Evolutionary conservation across 768 basidiomycete genomes (phyloP).

Genomic region (Coprinopsis sp.): DNA sequence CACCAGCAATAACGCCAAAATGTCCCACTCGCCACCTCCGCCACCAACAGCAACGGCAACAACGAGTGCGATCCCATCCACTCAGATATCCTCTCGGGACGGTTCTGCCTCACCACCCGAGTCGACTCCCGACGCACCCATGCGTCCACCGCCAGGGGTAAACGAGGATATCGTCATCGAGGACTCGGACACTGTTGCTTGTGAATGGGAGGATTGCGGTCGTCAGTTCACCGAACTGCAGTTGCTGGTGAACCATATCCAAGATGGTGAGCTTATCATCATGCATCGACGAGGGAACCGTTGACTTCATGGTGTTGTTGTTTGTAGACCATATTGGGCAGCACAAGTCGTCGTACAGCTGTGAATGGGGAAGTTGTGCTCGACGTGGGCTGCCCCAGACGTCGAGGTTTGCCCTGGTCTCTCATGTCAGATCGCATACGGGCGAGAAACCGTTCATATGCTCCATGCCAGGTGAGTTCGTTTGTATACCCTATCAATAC

Average conservation of each 20-base stretch:
- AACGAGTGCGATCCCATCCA: too few relatives aligned
- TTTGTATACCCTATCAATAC: slow-evolving; percentile 8
- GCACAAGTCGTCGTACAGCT: slow-evolving; percentile 81
- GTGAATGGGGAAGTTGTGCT: slow-evolving; percentile 83
- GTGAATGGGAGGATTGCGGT: slow-evolving; percentile 83
- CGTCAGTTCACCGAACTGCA: slow-evolving; percentile 67
- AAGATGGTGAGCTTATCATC: slow-evolving; percentile 52
- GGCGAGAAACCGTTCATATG: slow-evolving; percentile 94
- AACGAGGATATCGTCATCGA: too few relatives aligned
- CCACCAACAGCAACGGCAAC: too few relatives aligned
- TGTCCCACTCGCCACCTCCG: too few relatives aligned
- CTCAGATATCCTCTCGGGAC: too few relatives aligned
- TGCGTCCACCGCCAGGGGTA: too few relatives aligned
- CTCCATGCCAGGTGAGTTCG: slow-evolving; percentile 60
- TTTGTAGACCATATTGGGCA: slow-evolving; percentile 72
- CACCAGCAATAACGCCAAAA: too few relatives aligned
- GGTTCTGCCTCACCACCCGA: too few relatives aligned
- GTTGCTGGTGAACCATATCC: slow-evolving; percentile 78
- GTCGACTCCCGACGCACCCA: too few relatives aligned
- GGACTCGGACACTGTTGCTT: slow-evolving; percentile 71
- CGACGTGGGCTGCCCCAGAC: slow-evolving; percentile 81
- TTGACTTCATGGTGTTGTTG: slow-evolving; percentile 2
- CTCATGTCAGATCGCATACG: slow-evolving; percentile 88
- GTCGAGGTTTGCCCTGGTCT: slow-evolving; percentile 84
- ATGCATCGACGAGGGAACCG: neutral